These are phyloP conservation scores for Ophiocordyceps camponoti-leonardi DNA, from an alignment of 2,329 filamentous ascomycete species.

Conservation along the genomic window DNA sequence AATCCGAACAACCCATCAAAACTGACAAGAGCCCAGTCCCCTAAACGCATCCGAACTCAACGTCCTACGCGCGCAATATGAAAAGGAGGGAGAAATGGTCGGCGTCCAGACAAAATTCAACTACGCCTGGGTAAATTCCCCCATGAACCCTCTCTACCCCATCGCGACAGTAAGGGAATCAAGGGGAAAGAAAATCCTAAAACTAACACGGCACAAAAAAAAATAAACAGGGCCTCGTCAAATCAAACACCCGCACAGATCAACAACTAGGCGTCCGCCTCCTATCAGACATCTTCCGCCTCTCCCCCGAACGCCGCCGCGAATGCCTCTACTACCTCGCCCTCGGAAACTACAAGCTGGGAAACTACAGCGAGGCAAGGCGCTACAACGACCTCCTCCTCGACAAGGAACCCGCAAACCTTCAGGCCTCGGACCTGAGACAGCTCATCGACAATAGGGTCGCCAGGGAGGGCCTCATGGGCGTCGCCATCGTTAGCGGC, in stretches of 20 bases:
- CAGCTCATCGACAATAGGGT: constrained; percentile 91
- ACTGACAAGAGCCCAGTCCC: constrained; percentile 34
- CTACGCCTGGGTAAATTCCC: constrained; percentile 70
- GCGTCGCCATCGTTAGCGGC: constrained; percentile 86
- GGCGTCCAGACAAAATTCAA: constrained; percentile 99
- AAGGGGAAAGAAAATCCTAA: no score
- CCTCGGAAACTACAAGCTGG: constrained; percentile 93
- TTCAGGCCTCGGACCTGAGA: constrained; percentile 77
- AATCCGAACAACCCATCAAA: not conserved
- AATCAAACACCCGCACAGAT: constrained; percentile 67
- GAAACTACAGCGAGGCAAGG: constrained; percentile 89
- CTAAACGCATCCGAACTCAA: constrained; percentile 83
- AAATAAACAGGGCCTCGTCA: constrained; percentile 70
- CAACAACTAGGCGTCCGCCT: constrained; percentile 91
- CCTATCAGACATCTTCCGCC: constrained; percentile 91
- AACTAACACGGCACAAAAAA: constrained; percentile 2
- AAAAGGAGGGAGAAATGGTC: constrained; percentile 94
- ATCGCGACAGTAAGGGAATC: no score
- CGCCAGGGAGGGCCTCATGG: constrained; percentile 81
- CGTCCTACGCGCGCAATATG: constrained; percentile 84
- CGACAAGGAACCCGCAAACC: constrained; percentile 77
- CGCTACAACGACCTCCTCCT: constrained; percentile 87
- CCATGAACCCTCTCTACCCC: not conserved
- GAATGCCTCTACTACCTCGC: constrained; percentile 98
- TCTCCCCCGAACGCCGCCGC: constrained; percentile 76